These are phyloP conservation scores for Aureobasidium sp. DNA, from an alignment of 2,329 filamentous ascomycete species.

Conservation along the genomic window DNA sequence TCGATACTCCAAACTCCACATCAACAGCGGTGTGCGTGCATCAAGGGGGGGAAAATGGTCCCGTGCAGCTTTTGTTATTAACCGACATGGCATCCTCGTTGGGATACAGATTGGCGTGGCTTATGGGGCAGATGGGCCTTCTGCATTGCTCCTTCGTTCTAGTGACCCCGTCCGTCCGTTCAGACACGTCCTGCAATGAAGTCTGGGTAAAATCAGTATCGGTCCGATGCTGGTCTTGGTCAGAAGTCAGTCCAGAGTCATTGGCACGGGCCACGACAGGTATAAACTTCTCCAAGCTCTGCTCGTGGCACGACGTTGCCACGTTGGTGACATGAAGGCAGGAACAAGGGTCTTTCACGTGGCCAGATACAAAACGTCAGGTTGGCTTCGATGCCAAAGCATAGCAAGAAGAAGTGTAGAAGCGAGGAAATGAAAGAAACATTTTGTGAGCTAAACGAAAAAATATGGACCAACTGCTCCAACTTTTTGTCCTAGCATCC, in stretches of 20 bases:
- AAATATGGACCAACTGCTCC: background rate
- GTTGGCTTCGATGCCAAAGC: background rate
- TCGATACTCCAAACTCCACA: conserved; percentile 4
- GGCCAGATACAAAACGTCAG: background rate
- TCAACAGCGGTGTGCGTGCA: conserved; percentile 1
- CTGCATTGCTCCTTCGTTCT: background rate
- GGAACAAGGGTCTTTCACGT: background rate
- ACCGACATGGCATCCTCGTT: too few species aligned
- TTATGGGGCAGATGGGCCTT: background rate
- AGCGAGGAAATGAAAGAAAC: background rate
- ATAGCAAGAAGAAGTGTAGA: background rate
- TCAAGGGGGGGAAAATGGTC: background rate
- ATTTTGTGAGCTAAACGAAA: too few species aligned
- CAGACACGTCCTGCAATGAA: too few species aligned
- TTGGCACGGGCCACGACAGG: background rate
- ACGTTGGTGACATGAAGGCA: background rate
- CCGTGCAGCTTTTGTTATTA: too few species aligned
- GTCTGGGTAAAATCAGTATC: too few species aligned
- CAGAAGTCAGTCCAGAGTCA: background rate
- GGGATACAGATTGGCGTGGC: background rate
- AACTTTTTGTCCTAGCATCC: background rate
- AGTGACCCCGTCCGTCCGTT: too few species aligned
- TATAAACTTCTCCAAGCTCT: background rate
- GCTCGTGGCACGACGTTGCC: conserved; percentile 4
- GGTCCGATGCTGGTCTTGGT: background rate